These are phyloP conservation scores for Fusarium miscanthi DNA, from an alignment of 2,329 filamentous ascomycete species.

Conservation along the genomic window DNA sequence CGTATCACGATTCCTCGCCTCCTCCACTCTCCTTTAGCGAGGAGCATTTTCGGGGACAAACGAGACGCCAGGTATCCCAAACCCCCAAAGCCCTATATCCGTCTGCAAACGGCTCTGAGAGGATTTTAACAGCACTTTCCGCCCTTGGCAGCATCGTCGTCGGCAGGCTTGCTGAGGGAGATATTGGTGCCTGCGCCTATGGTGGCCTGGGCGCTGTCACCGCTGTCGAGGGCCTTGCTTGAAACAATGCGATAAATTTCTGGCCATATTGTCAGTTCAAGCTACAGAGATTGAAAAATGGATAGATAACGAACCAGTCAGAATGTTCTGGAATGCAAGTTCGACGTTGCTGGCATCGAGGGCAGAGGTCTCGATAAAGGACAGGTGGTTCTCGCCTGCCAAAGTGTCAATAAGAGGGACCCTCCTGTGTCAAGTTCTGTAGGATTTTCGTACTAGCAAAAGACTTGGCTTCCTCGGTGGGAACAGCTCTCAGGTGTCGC, in stretches of 20 bases:
- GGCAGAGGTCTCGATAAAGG: constrained; percentile 99
- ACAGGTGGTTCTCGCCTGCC: constrained; percentile 94
- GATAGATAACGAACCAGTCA: constrained; percentile 78
- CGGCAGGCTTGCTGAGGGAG: constrained; percentile 85
- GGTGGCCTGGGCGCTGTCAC: constrained; percentile 82
- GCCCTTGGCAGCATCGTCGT: constrained; percentile 78
- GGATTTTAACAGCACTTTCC: constrained; percentile 80
- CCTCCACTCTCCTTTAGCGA: constrained; percentile 50
- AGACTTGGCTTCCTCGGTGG: constrained; percentile 96
- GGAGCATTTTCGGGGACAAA: constrained; percentile 50
- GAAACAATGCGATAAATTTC: constrained; percentile 99
- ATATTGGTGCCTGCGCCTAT: constrained; percentile 85
- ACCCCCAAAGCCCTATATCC: constrained; percentile 46
- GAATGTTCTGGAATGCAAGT: constrained; percentile 98
- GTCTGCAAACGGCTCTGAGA: constrained; percentile 38
- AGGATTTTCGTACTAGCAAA: constrained; percentile 81
- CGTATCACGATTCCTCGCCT: constrained; percentile 51
- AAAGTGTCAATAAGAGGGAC: constrained; percentile 25
- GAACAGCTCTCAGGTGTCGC: constrained; percentile 95
- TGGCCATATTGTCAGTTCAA: constrained; percentile 52
- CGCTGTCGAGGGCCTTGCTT: constrained; percentile 94
- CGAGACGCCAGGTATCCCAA: constrained; percentile 51
- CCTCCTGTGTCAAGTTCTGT: constrained; percentile 8
- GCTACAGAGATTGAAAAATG: neutral
- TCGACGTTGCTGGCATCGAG: constrained; percentile 99